phyloP scores from a whole-genome alignment of 345 rosid genomes.

The Lepidium sativum region DNA sequence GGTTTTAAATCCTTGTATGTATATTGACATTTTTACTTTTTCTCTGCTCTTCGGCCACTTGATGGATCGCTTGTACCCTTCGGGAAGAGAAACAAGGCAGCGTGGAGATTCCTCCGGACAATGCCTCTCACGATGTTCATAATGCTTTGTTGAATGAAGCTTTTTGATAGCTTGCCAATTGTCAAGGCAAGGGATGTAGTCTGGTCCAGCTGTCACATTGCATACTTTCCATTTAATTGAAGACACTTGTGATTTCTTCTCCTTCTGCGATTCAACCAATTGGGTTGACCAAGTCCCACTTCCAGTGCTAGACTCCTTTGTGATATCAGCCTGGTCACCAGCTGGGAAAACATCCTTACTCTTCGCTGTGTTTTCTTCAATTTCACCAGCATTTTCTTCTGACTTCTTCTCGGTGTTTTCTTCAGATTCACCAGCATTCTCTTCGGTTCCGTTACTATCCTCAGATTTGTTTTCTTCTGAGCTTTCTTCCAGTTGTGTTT shows the following conservation, averaged over 20 bases:
- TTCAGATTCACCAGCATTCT: slow-evolving; percentile 18
- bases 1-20: neutral
- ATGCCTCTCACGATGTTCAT: slow-evolving; percentile 94
- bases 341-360: slow-evolving; percentile 35
- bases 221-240: slow-evolving; percentile 63
- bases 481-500: slow-evolving; percentile 29
- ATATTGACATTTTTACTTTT: slow-evolving; percentile 31
- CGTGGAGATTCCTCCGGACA: slow-evolving; percentile 79
- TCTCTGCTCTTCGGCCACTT: slow-evolving; percentile 93
- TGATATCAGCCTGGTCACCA: slow-evolving; percentile 56
- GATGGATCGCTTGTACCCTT: slow-evolving; percentile 60
- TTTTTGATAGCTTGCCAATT: slow-evolving; percentile 63
- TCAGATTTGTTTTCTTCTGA: slow-evolving; percentile 28
- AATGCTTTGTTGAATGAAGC: slow-evolving; percentile 61
- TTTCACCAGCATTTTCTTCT: slow-evolving; percentile 15
- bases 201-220: slow-evolving; percentile 83
- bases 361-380: slow-evolving; percentile 25
- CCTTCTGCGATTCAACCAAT: slow-evolving; percentile 73
- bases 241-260: slow-evolving; percentile 53
- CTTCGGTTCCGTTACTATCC: slow-evolving; percentile 16
- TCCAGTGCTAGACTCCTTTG: slow-evolving; percentile 52
- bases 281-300: slow-evolving; percentile 77
- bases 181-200: slow-evolving; percentile 96
- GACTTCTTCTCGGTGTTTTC: slow-evolving; percentile 26
- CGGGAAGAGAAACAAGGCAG: slow-evolving; percentile 77